phyloP scores from a whole-genome alignment of 2,329 filamentous ascomycete genomes.

The Hortaea werneckii region DNA sequence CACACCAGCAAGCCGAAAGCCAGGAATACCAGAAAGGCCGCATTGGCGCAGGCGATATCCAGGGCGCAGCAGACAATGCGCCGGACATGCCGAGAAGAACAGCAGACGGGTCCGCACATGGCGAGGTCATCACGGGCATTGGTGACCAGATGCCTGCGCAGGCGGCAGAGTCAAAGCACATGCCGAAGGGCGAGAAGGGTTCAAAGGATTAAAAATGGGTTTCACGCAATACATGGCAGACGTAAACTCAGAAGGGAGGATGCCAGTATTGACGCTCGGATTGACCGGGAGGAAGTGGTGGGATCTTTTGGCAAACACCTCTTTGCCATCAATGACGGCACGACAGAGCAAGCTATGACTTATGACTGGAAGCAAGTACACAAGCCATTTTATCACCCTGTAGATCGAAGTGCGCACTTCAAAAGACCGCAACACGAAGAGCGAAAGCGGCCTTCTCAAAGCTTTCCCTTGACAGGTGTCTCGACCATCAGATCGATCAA shows the following conservation, averaged over 20 bases:
- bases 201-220: background rate
- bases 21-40: slow-evolving; percentile 26
- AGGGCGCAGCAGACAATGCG: slow-evolving; percentile 39
- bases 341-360: too few relatives aligned
- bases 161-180: background rate
- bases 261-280: too few relatives aligned
- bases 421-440: too few relatives aligned
- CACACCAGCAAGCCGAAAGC: slow-evolving; percentile 33
- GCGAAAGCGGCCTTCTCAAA: background rate
- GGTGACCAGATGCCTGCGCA: slow-evolving; percentile 20
- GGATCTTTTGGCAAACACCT: too few relatives aligned
- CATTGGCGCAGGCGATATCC: slow-evolving; percentile 26
- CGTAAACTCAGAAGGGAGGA: too few relatives aligned
- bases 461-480: slow-evolving; percentile 23
- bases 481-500: slow-evolving; percentile 40
- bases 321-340: too few relatives aligned
- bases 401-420: too few relatives aligned
- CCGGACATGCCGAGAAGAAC: slow-evolving; percentile 35
- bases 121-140: slow-evolving; percentile 26
- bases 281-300: background rate
- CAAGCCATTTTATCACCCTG: too few relatives aligned
- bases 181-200: background rate
- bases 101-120: slow-evolving; percentile 25
- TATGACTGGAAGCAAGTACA: too few relatives aligned
- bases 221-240: too few relatives aligned